These are phyloP conservation scores for Xylaria bambusicola DNA, from an alignment of 495 filamentous ascomycete genomes.

Conservation along the genomic window DNA sequence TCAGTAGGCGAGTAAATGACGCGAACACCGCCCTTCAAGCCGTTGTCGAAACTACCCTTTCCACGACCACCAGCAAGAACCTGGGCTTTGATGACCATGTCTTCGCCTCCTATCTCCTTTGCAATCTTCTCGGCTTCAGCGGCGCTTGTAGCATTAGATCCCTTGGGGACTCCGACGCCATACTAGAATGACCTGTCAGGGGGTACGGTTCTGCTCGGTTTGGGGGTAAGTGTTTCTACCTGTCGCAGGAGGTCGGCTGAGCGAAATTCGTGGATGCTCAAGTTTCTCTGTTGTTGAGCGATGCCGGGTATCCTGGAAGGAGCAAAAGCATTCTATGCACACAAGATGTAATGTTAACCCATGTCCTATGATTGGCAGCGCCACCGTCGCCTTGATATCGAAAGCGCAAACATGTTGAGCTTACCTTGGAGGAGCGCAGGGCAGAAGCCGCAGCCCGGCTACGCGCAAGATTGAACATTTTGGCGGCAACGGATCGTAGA, in stretches of 20 bases:
- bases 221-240: slow-evolving; percentile 52
- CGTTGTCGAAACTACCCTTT: slow-evolving; percentile 97
- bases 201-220: slow-evolving; percentile 20
- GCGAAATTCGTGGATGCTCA: slow-evolving; percentile 97
- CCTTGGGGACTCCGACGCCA: slow-evolving; percentile 88
- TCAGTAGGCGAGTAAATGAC: slow-evolving; percentile 88
- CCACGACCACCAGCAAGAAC: slow-evolving; percentile 96
- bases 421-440: slow-evolving; percentile 50
- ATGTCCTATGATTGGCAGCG: background rate
- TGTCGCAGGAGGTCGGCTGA: slow-evolving; percentile 84
- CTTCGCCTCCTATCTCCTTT: slow-evolving; percentile 85
- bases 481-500: slow-evolving; percentile 8
- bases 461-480: slow-evolving; percentile 52
- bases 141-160: slow-evolving; percentile 76
- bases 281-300: slow-evolving; percentile 73
- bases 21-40: slow-evolving; percentile 95
- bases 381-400: background rate
- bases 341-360: slow-evolving; percentile 1
- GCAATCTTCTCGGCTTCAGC: slow-evolving; percentile 91
- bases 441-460: slow-evolving; percentile 51
- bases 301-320: slow-evolving; percentile 48
- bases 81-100: slow-evolving; percentile 99
- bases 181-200: slow-evolving; percentile 61
- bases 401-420: slow-evolving; percentile 20
- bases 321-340: slow-evolving; percentile 36